Base-by-base conservation (phyloP, 371 early-diverging fungal species). In the Mortierella sp. region DNA sequence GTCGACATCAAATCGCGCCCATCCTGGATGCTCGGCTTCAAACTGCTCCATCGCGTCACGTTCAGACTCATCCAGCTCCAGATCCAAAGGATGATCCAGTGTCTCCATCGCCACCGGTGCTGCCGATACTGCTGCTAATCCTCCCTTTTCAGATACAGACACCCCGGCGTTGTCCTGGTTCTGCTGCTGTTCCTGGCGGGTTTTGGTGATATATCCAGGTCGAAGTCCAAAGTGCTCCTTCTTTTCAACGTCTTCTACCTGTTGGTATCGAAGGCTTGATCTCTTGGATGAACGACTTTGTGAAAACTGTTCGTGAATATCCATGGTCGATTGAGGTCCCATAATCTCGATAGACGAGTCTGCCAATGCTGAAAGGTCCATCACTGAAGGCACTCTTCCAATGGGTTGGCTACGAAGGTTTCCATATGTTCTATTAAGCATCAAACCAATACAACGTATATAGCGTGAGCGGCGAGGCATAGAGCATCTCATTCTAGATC, bases 1-100 rank as follows among this genome's bases (percentile, higher is more conserved):
- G 70, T 92, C 92, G 16, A 93, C 91, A 85, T 93, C 92, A 64
- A 90, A 90, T 41, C 90, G 85, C 2, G 75, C 84, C 34, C 91
- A 90, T 24, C 89, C 86, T 41, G 91, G 90, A 67, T 84, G 73
- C 47, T 79, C 80, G 39, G 53, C 72, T 34, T 79, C 80, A 64
- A 85, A 76, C 31, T 70, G 70, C 39, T 76, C 79, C 73, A 76
- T 79, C 11, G 76, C 77, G 22, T 63, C 67, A 31, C 77, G 65
- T 31, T 85, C 79, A 7, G 72, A 79, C n/a, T 76, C 78, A 53
- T 85, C 76, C 41, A 80, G 64, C 47, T 73, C 65, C 2, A 16
- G 63, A 8, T 79, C 75, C 19, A 34, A 22, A 37, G 48, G 41
- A 3, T 40, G 31, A 40, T 80, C 80, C 55, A 74, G 31, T 14